Evolutionary conservation across 352 stramenopile species (phyloP).

Genomic region (Phytophthora sansomeana): DNA sequence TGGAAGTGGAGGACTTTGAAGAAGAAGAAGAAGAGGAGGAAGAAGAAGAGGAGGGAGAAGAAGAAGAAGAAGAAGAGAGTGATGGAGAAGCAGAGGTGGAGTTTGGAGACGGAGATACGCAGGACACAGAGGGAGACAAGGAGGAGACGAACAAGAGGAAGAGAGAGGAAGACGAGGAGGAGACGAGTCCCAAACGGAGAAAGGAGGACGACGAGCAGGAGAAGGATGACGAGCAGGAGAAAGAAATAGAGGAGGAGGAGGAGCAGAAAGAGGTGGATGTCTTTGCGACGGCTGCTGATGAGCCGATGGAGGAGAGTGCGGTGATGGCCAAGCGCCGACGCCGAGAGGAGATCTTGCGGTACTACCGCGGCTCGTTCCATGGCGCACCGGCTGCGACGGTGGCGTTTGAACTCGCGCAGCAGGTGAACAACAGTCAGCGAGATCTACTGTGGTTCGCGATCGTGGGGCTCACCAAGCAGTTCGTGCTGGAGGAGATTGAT

Average conservation of each 20-base stretch:
- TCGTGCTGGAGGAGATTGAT: constrained; percentile 94
- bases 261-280: constrained; percentile 39
- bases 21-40: constrained; percentile 71
- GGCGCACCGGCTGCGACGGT: constrained; percentile 77
- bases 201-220: constrained; percentile 41
- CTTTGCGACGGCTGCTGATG: constrained; percentile 15
- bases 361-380: constrained; percentile 95
- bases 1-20: constrained; percentile 77
- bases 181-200: constrained; percentile 35
- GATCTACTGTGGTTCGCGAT: constrained; percentile 98
- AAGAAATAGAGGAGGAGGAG: constrained; percentile 37
- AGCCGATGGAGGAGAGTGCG: constrained; percentile 31
- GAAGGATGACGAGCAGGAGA: constrained; percentile 26
- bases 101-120: constrained; percentile 43
- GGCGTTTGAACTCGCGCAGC: constrained; percentile 84
- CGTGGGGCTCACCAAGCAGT: constrained; percentile 96
- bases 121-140: constrained; percentile 24
- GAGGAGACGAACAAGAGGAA: constrained; percentile 37
- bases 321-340: constrained; percentile 65
- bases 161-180: constrained; percentile 49
- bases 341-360: constrained; percentile 86
- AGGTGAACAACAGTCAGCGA: constrained; percentile 85
- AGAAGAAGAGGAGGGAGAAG: constrained; percentile 57
- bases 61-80: constrained; percentile 45
- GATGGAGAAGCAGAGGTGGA: constrained; percentile 62